Conservation (phyloP, 257 asterid genomes). For the Capsicum rhomboideum region DNA sequence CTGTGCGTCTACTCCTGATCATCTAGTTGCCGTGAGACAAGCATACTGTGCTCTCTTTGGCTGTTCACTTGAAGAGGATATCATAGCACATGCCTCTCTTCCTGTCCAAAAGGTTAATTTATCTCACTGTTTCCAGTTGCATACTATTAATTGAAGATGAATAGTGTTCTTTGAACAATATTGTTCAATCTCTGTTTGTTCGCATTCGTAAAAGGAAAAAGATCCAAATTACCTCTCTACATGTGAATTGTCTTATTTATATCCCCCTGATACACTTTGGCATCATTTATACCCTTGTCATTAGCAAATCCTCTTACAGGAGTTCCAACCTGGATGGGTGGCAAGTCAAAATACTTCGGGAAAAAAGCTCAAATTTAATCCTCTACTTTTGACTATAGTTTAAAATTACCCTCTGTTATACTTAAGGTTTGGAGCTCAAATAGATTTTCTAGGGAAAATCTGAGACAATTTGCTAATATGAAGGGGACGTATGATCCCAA, state of each 20-base stretch:
- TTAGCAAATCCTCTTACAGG: not conserved
- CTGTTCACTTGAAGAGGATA: constrained; percentile 69
- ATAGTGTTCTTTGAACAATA: not conserved
- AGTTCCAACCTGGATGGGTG: constrained; percentile 36
- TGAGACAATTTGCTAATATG: not conserved
- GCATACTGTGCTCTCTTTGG: constrained; percentile 51
- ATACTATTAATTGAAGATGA: not conserved
- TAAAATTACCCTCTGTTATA: not conserved
- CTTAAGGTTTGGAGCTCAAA: not conserved
- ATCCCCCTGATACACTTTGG: constrained; percentile 31
- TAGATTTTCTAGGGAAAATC: not conserved
- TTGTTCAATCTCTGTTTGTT: not conserved
- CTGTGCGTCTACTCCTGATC: constrained; percentile 66
- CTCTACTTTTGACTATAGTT: not conserved
- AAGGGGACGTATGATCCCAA: no score
- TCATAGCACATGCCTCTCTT: constrained; percentile 35
- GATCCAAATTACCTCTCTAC: constrained; percentile 34
- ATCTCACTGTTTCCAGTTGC: not conserved
- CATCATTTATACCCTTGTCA: not conserved
- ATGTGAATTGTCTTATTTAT: constrained; percentile 26
- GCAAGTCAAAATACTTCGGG: constrained; percentile 31
- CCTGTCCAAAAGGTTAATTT: constrained; percentile 57
- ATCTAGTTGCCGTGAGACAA: constrained; percentile 55
- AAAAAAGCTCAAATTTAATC: no score
- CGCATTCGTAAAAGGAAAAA: constrained; percentile 51